A percentile compares a stretch with the other conserved stretches of the same genome.
Evolutionary conservation across 306 rosid species (phyloP).

Genomic region (Castanea sativa): DNA sequence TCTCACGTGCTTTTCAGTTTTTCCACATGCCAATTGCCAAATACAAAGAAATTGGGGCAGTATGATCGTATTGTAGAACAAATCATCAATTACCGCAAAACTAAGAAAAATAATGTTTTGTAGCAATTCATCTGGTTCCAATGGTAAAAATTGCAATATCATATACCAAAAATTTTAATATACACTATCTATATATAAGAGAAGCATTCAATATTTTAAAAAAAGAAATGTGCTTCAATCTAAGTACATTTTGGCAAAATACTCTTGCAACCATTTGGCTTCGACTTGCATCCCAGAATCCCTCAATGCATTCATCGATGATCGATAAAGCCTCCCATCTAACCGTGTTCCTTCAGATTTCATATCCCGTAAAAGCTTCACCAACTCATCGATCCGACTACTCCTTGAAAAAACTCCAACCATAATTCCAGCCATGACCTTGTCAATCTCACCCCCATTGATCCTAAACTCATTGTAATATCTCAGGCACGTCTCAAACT

Average conservation of each 20-base stretch:
- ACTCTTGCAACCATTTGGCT: conserved; percentile 54
- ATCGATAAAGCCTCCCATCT: conserved; percentile 62
- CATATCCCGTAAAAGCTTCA: conserved; percentile 65
- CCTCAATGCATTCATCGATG: conserved; percentile 62
- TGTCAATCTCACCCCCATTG: conserved; percentile 63
- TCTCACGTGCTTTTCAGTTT: too few relatives aligned
- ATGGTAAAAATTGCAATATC: too few relatives aligned
- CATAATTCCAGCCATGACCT: conserved; percentile 71
- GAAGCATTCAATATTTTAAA: too few relatives aligned
- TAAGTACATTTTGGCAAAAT: conserved; percentile 16
- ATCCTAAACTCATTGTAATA: conserved; percentile 53
- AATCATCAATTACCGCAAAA: too few relatives aligned
- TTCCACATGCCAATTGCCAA: too few relatives aligned
- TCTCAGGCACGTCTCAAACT: conserved; percentile 44
- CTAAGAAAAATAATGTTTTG: too few relatives aligned
- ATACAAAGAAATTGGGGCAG: too few relatives aligned
- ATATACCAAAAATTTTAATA: too few relatives aligned
- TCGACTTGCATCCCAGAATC: conserved; percentile 67
- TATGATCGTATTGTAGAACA: too few relatives aligned
- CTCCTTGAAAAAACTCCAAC: conserved; percentile 60
- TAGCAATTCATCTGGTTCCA: too few relatives aligned
- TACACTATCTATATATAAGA: too few relatives aligned
- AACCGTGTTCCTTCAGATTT: conserved; percentile 52
- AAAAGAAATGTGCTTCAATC: too few relatives aligned
- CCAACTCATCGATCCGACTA: conserved; percentile 51